These are phyloP conservation scores for Mortierella sp. DNA, from an alignment of 371 early-diverging fungal genomes.

Conservation along the genomic window DNA sequence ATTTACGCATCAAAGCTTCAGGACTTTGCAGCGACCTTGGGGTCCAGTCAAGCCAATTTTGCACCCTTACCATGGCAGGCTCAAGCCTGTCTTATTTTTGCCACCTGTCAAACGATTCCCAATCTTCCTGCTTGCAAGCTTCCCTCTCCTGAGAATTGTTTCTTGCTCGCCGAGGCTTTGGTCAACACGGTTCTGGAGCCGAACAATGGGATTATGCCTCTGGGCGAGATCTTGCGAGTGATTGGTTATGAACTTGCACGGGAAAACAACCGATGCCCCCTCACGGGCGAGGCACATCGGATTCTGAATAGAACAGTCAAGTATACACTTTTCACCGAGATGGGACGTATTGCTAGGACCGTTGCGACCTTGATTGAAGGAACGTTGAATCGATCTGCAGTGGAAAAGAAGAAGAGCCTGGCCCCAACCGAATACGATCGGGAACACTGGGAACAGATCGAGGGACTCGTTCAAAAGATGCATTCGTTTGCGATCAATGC, in stretches of 20 bases:
- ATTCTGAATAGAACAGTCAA: conserved; percentile 24
- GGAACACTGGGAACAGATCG: conserved; percentile 26
- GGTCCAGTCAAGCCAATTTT: conserved; percentile 1
- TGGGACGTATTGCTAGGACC: conserved; percentile 47
- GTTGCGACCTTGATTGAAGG: conserved; percentile 36
- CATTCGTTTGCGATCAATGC: conserved; percentile 46
- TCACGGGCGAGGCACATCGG: conserved; percentile 18
- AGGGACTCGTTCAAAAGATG: conserved; percentile 24
- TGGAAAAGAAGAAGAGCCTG: background rate
- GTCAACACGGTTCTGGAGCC: conserved; percentile 31
- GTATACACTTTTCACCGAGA: conserved; percentile 36
- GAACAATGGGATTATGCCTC: conserved; percentile 36
- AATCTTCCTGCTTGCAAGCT: conserved; percentile 42
- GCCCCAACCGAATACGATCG: background rate
- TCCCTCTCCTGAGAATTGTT: conserved; percentile 13
- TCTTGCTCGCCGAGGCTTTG: conserved; percentile 23
- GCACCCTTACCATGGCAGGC: conserved; percentile 12
- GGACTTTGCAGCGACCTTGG: conserved; percentile 6
- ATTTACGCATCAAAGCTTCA: conserved; percentile 26
- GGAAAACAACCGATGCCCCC: conserved; percentile 13
- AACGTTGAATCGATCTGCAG: conserved; percentile 1
- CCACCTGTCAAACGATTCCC: conserved; percentile 40
- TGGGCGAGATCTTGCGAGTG: conserved; percentile 35
- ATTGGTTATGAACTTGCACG: conserved; percentile 25
- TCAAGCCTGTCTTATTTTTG: conserved; percentile 43